Conservation (phyloP, 176 grass and related monocot genomes). For the Avena eriantha region DNA sequence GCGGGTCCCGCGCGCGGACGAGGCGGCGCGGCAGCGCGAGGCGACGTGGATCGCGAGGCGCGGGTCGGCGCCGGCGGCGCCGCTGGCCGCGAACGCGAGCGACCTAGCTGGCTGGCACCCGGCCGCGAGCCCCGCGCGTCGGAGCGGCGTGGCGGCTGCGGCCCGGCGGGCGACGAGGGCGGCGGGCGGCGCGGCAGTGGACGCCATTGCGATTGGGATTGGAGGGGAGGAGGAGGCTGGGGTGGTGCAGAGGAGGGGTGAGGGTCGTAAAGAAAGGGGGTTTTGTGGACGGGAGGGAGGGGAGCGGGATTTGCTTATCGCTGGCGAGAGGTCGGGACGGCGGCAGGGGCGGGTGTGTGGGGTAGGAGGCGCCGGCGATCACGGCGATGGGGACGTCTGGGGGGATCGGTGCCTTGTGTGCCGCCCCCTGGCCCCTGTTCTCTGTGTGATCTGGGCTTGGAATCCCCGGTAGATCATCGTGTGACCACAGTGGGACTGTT, state of each 20-base stretch:
- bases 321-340: slow-evolving; percentile 64
- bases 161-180: slow-evolving; percentile 34
- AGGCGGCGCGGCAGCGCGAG: slow-evolving; percentile 48
- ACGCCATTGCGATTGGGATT: slow-evolving; percentile 36
- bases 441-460: slow-evolving; percentile 39
- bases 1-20: slow-evolving; percentile 44
- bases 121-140: slow-evolving; percentile 42
- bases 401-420: slow-evolving; percentile 36
- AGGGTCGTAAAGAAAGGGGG: slow-evolving; percentile 44
- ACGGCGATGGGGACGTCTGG: slow-evolving; percentile 52
- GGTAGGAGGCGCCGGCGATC: slow-evolving; percentile 47
- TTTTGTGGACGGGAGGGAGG: slow-evolving; percentile 46
- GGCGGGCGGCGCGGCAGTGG: slow-evolving; percentile 43
- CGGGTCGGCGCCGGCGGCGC: slow-evolving; percentile 27
- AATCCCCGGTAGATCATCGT: not conserved
- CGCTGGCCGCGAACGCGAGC: slow-evolving; percentile 46
- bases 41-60: slow-evolving; percentile 61
- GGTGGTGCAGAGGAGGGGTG: not conserved
- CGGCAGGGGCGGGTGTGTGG: slow-evolving; percentile 24
- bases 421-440: not conserved
- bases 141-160: slow-evolving; percentile 34
- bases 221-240: not conserved
- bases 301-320: slow-evolving; percentile 56
- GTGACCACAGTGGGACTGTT: not conserved
- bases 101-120: slow-evolving; percentile 52